Evolutionary conservation across 73 alveolate species (phyloP).

Genomic region (Effrenium voratum): DNA sequence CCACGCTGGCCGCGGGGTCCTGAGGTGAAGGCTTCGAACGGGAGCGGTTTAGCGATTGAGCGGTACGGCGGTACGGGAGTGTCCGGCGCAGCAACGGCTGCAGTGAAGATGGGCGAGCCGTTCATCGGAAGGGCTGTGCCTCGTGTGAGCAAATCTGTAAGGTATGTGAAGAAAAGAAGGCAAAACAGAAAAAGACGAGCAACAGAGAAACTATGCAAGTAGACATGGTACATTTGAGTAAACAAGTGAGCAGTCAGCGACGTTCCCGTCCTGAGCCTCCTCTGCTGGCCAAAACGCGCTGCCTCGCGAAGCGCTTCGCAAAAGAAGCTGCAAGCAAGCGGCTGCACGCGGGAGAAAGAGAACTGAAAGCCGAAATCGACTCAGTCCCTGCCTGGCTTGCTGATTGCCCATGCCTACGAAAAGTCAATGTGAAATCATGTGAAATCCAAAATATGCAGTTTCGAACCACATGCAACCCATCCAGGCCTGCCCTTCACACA

Average conservation of each 20-base stretch:
- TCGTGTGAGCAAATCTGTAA: neutral
- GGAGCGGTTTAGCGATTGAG: neutral
- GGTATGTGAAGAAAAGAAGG: neutral
- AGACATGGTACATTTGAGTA: neutral
- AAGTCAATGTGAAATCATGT: too few relatives aligned
- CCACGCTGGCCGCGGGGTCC: neutral
- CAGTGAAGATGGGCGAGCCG: constrained; percentile 19
- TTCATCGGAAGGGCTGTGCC: constrained; percentile 49
- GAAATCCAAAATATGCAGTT: neutral
- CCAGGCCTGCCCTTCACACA: too few relatives aligned
- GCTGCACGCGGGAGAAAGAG: neutral
- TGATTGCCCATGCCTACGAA: neutral
- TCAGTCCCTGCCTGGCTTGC: neutral
- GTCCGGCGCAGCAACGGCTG: neutral
- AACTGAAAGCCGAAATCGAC: neutral
- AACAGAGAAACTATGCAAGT: neutral
- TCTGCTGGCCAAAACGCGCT: neutral
- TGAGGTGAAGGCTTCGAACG: neutral
- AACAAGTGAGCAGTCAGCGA: too few relatives aligned
- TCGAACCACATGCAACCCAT: neutral
- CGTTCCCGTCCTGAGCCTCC: neutral
- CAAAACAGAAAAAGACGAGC: neutral
- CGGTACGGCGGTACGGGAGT: neutral
- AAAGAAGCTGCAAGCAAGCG: neutral
- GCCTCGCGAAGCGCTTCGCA: too few relatives aligned